These are phyloP conservation scores for Lonicera japonica DNA, from an alignment of 129 eudicot genomes.

Conservation along the genomic window DNA sequence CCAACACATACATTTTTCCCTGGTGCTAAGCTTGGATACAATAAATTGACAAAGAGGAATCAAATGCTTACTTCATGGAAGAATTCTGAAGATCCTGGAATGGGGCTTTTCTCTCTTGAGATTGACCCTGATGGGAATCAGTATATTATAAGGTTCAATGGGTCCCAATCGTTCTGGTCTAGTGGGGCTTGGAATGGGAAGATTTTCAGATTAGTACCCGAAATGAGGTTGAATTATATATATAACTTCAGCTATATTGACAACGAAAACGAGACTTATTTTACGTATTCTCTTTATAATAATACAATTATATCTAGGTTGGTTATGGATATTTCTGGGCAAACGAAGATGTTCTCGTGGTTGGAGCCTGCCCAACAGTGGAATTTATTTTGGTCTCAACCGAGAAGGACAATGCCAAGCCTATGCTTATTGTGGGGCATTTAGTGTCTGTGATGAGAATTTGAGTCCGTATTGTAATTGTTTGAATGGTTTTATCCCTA, in stretches of 20 bases:
- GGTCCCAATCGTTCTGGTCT: conserved; percentile 42
- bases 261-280: conserved; percentile 52
- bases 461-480: conserved; percentile 52
- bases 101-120: conserved; percentile 56
- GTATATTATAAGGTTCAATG: conserved; percentile 50
- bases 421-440: conserved; percentile 58
- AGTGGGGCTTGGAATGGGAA: conserved; percentile 64
- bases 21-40: conserved; percentile 38
- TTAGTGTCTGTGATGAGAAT: conserved; percentile 44
- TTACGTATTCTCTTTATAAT: conserved; percentile 41
- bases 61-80: conserved; percentile 66
- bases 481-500: conserved; percentile 50
- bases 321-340: conserved; percentile 64
- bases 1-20: conserved; percentile 69
- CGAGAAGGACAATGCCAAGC: conserved; percentile 58
- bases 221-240: conserved; percentile 45
- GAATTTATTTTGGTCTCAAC: conserved; percentile 71
- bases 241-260: conserved; percentile 43
- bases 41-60: conserved; percentile 27
- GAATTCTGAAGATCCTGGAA: conserved; percentile 51
- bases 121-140: conserved; percentile 26
- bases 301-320: conserved; percentile 39
- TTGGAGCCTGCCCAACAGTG: conserved; percentile 28
- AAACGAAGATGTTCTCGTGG: conserved; percentile 46
- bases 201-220: conserved; percentile 53